Conservation (phyloP, 2,329 filamentous ascomycete genomes). For the Arachnomyces sp. region DNA sequence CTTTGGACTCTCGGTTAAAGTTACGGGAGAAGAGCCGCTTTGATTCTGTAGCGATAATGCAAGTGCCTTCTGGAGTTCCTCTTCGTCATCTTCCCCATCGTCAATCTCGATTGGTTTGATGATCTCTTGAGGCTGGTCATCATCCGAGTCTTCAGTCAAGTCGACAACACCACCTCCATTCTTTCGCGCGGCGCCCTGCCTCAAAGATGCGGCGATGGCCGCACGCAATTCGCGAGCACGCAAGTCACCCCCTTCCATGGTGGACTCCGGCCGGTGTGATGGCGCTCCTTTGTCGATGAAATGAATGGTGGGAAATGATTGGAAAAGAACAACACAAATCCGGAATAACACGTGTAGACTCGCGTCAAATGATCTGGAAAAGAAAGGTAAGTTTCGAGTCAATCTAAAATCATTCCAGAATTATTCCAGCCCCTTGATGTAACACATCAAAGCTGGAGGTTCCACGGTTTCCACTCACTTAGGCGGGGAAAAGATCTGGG, state of each 20-base stretch:
- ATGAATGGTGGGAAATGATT: too few species aligned
- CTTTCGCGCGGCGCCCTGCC: background rate
- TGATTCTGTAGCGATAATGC: slow-evolving; percentile 20
- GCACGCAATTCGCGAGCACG: slow-evolving; percentile 1
- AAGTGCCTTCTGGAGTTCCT: slow-evolving; percentile 18
- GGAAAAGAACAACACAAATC: too few species aligned
- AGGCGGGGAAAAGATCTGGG: too few species aligned
- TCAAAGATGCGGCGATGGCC: slow-evolving; percentile 1
- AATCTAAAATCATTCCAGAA: too few species aligned
- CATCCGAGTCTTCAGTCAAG: slow-evolving; percentile 2
- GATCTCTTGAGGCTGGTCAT: background rate
- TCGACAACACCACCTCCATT: slow-evolving; percentile 3
- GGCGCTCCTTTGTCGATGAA: too few species aligned
- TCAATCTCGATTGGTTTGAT: slow-evolving; percentile 3
- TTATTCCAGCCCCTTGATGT: too few species aligned
- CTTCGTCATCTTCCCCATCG: slow-evolving; percentile 7
- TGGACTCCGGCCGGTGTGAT: too few species aligned
- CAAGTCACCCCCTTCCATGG: background rate
- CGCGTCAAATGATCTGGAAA: too few species aligned
- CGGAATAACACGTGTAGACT: too few species aligned
- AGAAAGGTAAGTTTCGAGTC: too few species aligned
- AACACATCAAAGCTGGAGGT: too few species aligned
- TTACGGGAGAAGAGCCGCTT: background rate
- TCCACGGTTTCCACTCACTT: too few species aligned
- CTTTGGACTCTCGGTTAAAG: background rate